phyloP scores from a whole-genome alignment of 305 asterid genomes.

The Solanum chacoense region DNA sequence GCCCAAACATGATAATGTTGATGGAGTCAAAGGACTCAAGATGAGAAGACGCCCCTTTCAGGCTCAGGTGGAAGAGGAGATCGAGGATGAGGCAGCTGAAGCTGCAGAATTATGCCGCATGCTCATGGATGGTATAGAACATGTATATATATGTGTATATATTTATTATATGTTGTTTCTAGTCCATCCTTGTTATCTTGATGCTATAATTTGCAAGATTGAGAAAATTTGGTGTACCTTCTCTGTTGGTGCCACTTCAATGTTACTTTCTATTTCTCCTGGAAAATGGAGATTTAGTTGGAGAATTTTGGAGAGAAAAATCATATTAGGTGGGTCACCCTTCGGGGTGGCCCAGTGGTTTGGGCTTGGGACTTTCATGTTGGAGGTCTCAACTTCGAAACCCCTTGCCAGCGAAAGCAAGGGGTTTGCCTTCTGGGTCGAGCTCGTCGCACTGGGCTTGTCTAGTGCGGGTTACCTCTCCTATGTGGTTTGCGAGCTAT shows the following conservation, averaged over 20 bases:
- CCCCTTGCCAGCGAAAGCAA: too few relatives aligned
- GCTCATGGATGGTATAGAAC: conserved; percentile 84
- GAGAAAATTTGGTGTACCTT: neutral
- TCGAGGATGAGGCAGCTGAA: conserved; percentile 97
- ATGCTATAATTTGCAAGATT: neutral
- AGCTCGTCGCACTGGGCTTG: too few relatives aligned
- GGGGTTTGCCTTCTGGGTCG: too few relatives aligned
- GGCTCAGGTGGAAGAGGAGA: conserved; percentile 86
- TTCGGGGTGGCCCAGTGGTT: too few relatives aligned
- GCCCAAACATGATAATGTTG: conserved; percentile 52
- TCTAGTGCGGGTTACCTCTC: too few relatives aligned
- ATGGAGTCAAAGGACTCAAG: conserved; percentile 85
- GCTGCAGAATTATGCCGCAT: conserved; percentile 93
- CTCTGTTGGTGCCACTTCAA: neutral
- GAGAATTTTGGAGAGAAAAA: neutral
- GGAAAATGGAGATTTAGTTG: neutral
- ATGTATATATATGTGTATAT: neutral
- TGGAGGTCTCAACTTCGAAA: too few relatives aligned
- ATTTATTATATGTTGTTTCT: neutral
- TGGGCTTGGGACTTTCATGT: too few relatives aligned
- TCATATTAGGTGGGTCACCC: neutral
- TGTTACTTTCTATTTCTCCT: neutral
- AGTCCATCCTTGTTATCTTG: neutral
- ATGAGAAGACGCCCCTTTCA: conserved; percentile 81
- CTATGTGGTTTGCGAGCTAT: too few relatives aligned